phyloP scores from a whole-genome alignment of 2,329 filamentous ascomycete species.

The Helminthosporium solani region DNA sequence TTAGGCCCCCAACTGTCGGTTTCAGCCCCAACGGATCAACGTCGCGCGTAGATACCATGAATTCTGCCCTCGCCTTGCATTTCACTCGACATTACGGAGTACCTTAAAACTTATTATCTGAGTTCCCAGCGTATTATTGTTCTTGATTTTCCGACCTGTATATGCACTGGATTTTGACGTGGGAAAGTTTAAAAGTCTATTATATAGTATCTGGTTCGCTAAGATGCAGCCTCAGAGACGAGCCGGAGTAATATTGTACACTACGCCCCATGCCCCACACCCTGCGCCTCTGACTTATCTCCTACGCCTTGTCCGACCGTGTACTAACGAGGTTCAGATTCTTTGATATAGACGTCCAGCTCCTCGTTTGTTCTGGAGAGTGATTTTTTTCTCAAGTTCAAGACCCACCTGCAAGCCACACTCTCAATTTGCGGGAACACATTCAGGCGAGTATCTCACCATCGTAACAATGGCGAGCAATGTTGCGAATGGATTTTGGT shows the following conservation, averaged over 20 bases:
- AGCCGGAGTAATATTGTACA: background rate
- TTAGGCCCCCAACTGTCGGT: too few relatives aligned
- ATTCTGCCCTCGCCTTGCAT: too few relatives aligned
- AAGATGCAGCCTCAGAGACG: background rate
- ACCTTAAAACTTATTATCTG: too few relatives aligned
- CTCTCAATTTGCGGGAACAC: background rate
- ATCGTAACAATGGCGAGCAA: conserved; percentile 3
- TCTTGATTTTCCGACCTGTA: too few relatives aligned
- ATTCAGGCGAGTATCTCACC: background rate
- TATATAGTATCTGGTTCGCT: too few relatives aligned
- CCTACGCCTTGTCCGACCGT: background rate
- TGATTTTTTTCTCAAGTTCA: background rate
- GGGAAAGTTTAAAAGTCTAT: too few relatives aligned
- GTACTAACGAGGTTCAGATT: background rate
- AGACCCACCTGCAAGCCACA: background rate
- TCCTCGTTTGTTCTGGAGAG: background rate
- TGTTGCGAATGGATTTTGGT: conserved; percentile 18
- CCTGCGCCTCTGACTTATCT: background rate
- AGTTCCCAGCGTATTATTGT: too few relatives aligned
- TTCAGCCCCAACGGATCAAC: too few relatives aligned
- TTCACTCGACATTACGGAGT: too few relatives aligned
- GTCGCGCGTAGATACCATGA: too few relatives aligned
- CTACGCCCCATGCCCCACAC: background rate
- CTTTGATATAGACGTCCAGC: background rate
- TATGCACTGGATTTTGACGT: too few relatives aligned